Evolutionary conservation across 768 basidiomycete species (phyloP).

Genomic region (Mycena crocata): DNA sequence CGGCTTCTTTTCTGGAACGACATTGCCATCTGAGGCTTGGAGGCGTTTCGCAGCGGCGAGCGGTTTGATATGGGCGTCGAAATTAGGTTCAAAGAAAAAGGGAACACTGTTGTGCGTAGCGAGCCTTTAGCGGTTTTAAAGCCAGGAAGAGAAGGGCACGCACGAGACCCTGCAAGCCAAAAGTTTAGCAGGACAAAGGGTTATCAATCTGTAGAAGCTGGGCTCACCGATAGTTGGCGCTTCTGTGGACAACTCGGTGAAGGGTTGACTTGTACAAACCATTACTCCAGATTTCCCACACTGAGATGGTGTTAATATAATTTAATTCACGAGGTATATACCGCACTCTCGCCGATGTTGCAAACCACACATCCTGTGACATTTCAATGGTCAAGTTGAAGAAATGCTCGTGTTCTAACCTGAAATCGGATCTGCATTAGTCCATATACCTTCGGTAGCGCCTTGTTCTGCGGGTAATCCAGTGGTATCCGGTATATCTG

Average conservation of each 20-base stretch:
- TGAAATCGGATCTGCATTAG: slow-evolving; percentile 85
- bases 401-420: slow-evolving; percentile 44
- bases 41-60: slow-evolving; percentile 69
- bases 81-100: slow-evolving; percentile 95
- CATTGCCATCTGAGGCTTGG: slow-evolving; percentile 42
- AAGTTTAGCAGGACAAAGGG: background rate
- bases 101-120: slow-evolving; percentile 67
- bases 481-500: slow-evolving; percentile 40
- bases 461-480: slow-evolving; percentile 65
- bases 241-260: slow-evolving; percentile 88
- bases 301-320: slow-evolving; percentile 46
- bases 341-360: slow-evolving; percentile 92
- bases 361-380: slow-evolving; percentile 74
- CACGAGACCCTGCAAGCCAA: slow-evolving; percentile 72
- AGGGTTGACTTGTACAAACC: slow-evolving; percentile 90
- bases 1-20: slow-evolving; percentile 46
- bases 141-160: slow-evolving; percentile 39
- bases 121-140: slow-evolving; percentile 12
- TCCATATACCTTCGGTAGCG: slow-evolving; percentile 75
- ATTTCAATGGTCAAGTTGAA: background rate
- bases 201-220: slow-evolving; percentile 43
- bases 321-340: slow-evolving; percentile 2
- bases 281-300: slow-evolving; percentile 95
- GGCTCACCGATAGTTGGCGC: slow-evolving; percentile 72
- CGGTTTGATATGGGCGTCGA: slow-evolving; percentile 75